Evolutionary conservation across 768 basidiomycete genomes (phyloP), one percentile per base, ranked within the genome.

Genomic region (Mycena leptocephala): DNA sequence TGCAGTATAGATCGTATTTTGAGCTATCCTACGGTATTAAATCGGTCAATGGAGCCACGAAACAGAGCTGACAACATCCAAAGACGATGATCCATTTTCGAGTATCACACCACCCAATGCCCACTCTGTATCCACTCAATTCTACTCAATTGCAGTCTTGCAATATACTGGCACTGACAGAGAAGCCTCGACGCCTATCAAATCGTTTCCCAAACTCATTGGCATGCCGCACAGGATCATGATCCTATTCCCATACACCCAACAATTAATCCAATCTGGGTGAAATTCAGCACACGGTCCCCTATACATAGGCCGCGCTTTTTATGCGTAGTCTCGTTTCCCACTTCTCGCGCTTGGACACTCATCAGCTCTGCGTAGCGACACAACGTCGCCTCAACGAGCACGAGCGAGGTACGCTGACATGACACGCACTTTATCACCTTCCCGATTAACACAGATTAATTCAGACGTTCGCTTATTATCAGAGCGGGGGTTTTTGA

Each of bases 361-460:
- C 37, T 2, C 2, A 13, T 30, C 35, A 6, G 6, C 35, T 37
- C 13, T 13, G 35, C 28, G 24, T 46, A 28, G 39, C 62, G 62
- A 43, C 41, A 63, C 18, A 24, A 43, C 13, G 35, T 62, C 41
- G 62, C 41, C 24, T 43, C 26, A 41, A 43, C n/a, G n/a, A n/a
- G n/a, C n/a, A n/a, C n/a, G n/a, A n/a, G n/a, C 16, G 24, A 66
- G 28, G 46, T 65, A 48, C 11, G 22, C 43, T 26, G 10, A 20
- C 14, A 20, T 48, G 43, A 46, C 64, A 51, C 48, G 8, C 32
- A 51, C 64, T 66, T 33, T 66, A 66, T 66, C 64, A 66, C 10
- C 7, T 5, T 13, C 43, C 28, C n/a, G 55, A 69, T 69, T 69
- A 69, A 69, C 53, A 1, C 37, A 68, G 14, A 46, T 68, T 68